Evolutionary conservation across 345 rosid species (phyloP), one percentile per base, ranked within the genome.

Genomic region (Lepidium africanum): DNA sequence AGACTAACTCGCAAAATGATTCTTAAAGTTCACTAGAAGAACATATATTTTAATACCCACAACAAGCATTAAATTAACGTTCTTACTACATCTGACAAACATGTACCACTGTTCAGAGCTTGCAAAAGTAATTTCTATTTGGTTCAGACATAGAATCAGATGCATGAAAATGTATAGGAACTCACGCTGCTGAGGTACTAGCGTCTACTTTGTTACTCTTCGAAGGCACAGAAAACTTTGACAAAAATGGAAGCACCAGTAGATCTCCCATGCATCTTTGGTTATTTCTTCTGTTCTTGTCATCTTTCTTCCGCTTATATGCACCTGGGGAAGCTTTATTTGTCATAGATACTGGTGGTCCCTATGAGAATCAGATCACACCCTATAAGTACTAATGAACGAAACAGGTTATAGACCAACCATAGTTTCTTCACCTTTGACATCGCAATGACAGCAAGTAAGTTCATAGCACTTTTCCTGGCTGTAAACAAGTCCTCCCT

Each of bases 401-500:
- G 27, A 57, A 7, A 76, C 25, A 48, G 56, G n/a, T 58, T 48
- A 46, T 36, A 2, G 36, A 69, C 50, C 21, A 55, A 65, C 36
- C 21, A 67, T 40, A 49, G 38, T 52, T 55, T 69, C 60, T 72
- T 55, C 59, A 88, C 96, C 86, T 84, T 88, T 76, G 92, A 88
- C 81, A 80, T 72, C 75, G 97, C 84, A 74, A 91, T 79, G 69
- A 88, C 86, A 78, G 91, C 89, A 41, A 91, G 92, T 63, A 91
- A 80, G 75, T 91, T 91, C 62, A 84, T 77, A 60, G 97, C 92
- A 73, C 97, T 88, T 78, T 91, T 91, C 71, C 97, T 85, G 63
- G 88, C 92, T 10, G 92, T 88, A 78, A 85, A 88, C 73, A 86
- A 81, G 74, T 88, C 92, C 57, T 88, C 97, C 79, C 92, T 85